Evolutionary conservation across 768 basidiomycete genomes (phyloP).

Genomic region (Boletus subparvulus): DNA sequence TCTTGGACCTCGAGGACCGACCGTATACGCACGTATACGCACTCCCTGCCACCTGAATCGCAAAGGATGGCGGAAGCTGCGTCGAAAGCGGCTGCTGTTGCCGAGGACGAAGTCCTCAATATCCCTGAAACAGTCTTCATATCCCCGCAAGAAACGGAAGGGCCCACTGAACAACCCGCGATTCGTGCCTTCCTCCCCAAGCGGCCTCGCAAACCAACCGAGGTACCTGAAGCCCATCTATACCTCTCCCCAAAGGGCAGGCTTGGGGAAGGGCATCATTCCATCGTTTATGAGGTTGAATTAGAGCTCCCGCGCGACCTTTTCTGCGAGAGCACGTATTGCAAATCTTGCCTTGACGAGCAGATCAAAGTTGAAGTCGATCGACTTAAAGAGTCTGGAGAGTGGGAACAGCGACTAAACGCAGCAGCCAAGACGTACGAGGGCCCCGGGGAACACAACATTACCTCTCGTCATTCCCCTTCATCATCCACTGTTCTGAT

Average conservation of each 20-base stretch:
- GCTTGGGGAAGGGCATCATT: conserved; percentile 51
- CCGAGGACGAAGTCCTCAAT: conserved; percentile 4
- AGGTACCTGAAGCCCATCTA: conserved; percentile 44
- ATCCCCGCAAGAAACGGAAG: conserved; percentile 22
- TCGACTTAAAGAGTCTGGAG: conserved; percentile 12
- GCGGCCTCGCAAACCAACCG: conserved; percentile 23
- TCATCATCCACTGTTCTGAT: conserved; percentile 1
- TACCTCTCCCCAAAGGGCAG: conserved; percentile 40
- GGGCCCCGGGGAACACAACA: neutral
- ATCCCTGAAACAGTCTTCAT: conserved; percentile 11
- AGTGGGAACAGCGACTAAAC: conserved; percentile 10
- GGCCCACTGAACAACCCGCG: conserved; percentile 27
- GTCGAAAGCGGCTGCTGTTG: conserved; percentile 4
- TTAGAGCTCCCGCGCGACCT: conserved; percentile 48
- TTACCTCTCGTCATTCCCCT: neutral
- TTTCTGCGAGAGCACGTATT: conserved; percentile 38
- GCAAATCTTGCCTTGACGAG: conserved; percentile 38
- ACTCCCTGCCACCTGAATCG: conserved; percentile 18
- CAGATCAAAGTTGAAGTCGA: conserved; percentile 25
- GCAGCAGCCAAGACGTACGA: neutral
- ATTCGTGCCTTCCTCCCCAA: conserved; percentile 28
- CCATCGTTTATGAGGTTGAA: conserved; percentile 47
- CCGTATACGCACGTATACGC: conserved; percentile 28
- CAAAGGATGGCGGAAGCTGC: conserved; percentile 4
- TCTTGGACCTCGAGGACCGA: conserved; percentile 32